Evolutionary conservation across 73 alveolate genomes (phyloP).

Genomic region (Tetrahymena borealis): DNA sequence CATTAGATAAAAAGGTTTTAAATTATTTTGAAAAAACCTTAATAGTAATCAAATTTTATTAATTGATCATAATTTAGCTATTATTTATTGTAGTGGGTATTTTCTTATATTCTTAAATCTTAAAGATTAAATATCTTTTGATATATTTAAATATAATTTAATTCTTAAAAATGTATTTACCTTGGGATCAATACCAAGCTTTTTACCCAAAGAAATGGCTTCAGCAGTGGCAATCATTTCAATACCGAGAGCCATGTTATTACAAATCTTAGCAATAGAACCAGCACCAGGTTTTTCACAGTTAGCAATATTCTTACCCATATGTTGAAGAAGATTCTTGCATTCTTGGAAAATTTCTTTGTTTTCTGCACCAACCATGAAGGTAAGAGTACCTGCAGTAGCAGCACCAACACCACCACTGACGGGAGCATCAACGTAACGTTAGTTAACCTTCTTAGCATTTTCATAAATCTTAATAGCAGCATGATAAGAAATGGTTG

Average conservation of each 20-base stretch:
- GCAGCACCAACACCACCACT: slow-evolving; percentile 85
- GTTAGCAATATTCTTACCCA: slow-evolving; percentile 75
- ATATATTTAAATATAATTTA: neutral
- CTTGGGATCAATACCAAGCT: slow-evolving; percentile 68
- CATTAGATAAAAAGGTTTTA: neutral
- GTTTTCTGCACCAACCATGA: slow-evolving; percentile 77
- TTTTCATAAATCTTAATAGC: slow-evolving; percentile 61
- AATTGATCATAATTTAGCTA: no score
- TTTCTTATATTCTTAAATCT: no score
- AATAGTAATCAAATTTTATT: no score
- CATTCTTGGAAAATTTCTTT: slow-evolving; percentile 47
- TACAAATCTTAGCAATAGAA: slow-evolving; percentile 64
- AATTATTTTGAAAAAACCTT: no score
- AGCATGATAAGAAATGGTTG: slow-evolving; percentile 63
- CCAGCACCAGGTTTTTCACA: slow-evolving; percentile 80
- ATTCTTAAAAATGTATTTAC: no score
- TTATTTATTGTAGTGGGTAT: no score
- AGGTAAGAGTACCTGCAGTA: slow-evolving; percentile 62
- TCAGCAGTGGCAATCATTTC: slow-evolving; percentile 68
- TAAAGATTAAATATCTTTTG: neutral
- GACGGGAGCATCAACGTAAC: slow-evolving; percentile 72
- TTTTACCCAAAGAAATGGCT: slow-evolving; percentile 62
- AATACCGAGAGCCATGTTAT: slow-evolving; percentile 64
- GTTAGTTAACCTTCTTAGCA: slow-evolving; percentile 47
- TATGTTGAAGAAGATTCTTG: slow-evolving; percentile 40